Evolutionary conservation across 2,329 filamentous ascomycete species (phyloP).

Genomic region (Aspergillus caelatus): DNA sequence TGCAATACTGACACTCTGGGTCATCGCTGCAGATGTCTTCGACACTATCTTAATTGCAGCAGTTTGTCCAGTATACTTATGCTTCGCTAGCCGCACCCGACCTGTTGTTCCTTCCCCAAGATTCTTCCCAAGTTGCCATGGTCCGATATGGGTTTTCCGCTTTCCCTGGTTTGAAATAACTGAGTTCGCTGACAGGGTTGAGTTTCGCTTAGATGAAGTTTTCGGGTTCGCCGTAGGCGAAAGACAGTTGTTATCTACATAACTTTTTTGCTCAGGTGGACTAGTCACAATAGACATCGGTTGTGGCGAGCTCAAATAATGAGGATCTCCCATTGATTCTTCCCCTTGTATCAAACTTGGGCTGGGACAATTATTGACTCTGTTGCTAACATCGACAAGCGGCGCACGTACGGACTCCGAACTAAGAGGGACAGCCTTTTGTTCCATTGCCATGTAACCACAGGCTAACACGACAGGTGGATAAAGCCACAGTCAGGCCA

Average conservation of each 20-base stretch:
- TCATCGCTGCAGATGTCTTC: constrained; percentile 75
- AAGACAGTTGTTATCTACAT: constrained; percentile 55
- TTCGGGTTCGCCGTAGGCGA: constrained; percentile 55
- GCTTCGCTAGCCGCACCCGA: constrained; percentile 81
- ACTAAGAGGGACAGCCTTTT: constrained; percentile 11
- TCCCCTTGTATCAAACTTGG: constrained; percentile 20
- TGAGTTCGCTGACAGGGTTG: constrained; percentile 59
- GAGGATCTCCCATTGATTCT: constrained; percentile 13
- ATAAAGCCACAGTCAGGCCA: neutral
- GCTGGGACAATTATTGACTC: constrained; percentile 49
- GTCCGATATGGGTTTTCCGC: constrained; percentile 78
- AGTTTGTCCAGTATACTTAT: constrained; percentile 74
- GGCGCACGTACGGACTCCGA: constrained; percentile 38
- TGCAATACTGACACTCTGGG: constrained; percentile 82
- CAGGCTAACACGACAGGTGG: constrained; percentile 3
- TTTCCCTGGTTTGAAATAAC: constrained; percentile 58
- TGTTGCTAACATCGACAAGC: constrained; percentile 52
- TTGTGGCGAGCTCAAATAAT: constrained; percentile 26
- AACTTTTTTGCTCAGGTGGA: constrained; percentile 27
- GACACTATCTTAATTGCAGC: constrained; percentile 96
- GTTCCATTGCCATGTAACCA: constrained; percentile 29
- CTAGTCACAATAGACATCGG: constrained; percentile 31
- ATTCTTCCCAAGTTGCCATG: constrained; percentile 89
- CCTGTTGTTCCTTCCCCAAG: constrained; percentile 89
- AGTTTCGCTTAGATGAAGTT: constrained; percentile 53